A percentile compares a stretch with the other conserved stretches of the same genome.
Evolutionary conservation across 169 alveolate genomes (phyloP).

Genomic region (Plasmodium gonderi): DNA sequence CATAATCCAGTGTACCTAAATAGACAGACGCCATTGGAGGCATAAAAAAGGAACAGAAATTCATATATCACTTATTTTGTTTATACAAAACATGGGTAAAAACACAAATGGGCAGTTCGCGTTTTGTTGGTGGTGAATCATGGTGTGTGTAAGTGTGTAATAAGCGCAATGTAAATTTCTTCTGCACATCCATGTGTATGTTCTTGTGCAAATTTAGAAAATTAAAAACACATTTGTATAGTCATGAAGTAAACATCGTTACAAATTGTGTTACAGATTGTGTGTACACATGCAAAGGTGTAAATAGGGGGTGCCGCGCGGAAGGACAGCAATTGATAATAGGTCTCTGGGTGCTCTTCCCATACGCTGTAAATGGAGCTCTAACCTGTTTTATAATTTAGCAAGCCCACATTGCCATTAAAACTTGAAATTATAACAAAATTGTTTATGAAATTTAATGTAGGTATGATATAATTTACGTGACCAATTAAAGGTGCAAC

Average conservation of each 20-base stretch:
- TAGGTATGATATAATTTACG: slow-evolving; percentile 57
- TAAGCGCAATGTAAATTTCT: too few relatives aligned
- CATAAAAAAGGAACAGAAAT: neutral
- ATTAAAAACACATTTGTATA: too few relatives aligned
- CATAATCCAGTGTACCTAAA: slow-evolving; percentile 29
- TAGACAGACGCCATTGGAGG: neutral
- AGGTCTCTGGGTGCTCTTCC: too few relatives aligned
- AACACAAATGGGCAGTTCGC: neutral
- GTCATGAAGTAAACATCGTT: too few relatives aligned
- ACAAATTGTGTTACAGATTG: too few relatives aligned
- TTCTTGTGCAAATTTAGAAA: too few relatives aligned
- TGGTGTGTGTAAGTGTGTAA: too few relatives aligned
- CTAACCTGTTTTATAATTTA: slow-evolving; percentile 71
- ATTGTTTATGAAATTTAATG: slow-evolving; percentile 19
- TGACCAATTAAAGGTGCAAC: slow-evolving; percentile 58
- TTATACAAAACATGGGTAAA: neutral
- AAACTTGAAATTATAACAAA: slow-evolving; percentile 49
- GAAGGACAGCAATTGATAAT: too few relatives aligned
- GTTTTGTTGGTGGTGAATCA: too few relatives aligned
- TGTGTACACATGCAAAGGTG: neutral
- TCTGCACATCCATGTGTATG: too few relatives aligned
- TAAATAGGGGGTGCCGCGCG: neutral
- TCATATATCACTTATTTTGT: neutral
- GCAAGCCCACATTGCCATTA: slow-evolving; percentile 59
- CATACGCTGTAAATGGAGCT: neutral